Conservation (phyloP, 805 yeast genomes). For the Suhomyces emberorum region DNA sequence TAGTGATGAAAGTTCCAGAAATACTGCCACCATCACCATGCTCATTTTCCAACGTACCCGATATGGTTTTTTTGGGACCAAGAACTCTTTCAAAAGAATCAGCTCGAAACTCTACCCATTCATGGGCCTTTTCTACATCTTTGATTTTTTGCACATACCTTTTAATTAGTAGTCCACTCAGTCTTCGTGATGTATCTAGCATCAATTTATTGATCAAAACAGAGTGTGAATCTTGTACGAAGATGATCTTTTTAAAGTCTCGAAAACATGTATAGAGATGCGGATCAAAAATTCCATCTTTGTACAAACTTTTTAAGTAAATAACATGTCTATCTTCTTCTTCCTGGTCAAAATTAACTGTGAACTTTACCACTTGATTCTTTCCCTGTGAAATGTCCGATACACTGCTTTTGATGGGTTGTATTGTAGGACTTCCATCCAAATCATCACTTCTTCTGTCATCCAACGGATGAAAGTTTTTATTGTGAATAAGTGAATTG, state of each 20-base stretch:
- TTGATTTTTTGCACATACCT: not conserved
- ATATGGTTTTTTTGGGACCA: conserved; percentile 13
- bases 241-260: conserved; percentile 9
- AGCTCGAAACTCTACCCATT: conserved; percentile 16
- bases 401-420: too few species aligned
- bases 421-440: too few species aligned
- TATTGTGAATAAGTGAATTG: too few species aligned
- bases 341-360: too few species aligned
- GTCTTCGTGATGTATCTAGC: conserved; percentile 13
- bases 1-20: conserved; percentile 12
- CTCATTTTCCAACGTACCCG: conserved; percentile 17
- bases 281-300: too few species aligned
- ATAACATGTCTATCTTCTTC: too few species aligned
- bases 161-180: not conserved
- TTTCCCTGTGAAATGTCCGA: too few species aligned
- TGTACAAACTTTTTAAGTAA: too few species aligned
- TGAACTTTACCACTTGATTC: too few species aligned
- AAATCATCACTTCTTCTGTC: too few species aligned
- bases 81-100: not conserved
- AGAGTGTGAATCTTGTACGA: conserved; percentile 9
- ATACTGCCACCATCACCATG: conserved; percentile 21
- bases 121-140: conserved; percentile 4
- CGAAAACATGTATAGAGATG: too few species aligned
- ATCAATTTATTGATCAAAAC: conserved; percentile 14
- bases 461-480: too few species aligned